Conservation (phyloP, 2,329 filamentous ascomycete genomes). For the Ophiocordyceps camponoti-rufipedis region DNA sequence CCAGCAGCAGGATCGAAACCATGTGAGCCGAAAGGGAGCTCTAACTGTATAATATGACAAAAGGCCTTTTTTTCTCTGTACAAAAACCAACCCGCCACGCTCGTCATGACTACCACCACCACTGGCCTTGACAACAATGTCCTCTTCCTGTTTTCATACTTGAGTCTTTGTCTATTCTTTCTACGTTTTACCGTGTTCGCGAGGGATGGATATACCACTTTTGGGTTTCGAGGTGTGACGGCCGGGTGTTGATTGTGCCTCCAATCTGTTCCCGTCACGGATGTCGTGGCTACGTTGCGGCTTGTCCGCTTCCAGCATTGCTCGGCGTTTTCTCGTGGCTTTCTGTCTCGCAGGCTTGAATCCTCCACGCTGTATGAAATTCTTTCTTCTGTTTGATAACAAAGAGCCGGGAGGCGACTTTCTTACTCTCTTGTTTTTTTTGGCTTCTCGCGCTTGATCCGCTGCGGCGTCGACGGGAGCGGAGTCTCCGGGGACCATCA, state of each 20-base stretch:
- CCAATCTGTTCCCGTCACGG: neutral
- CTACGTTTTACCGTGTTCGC: neutral
- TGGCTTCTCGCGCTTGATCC: neutral
- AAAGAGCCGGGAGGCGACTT: neutral
- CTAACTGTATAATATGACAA: neutral
- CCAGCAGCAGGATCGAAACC: conserved; percentile 37
- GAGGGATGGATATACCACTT: conserved; percentile 11
- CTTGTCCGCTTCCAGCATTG: neutral
- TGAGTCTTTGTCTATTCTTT: neutral
- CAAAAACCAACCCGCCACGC: neutral
- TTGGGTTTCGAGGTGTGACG: conserved; percentile 7
- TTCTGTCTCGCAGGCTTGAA: too few relatives aligned
- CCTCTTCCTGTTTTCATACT: neutral
- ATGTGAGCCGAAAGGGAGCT: conserved; percentile 19
- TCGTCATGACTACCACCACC: neutral
- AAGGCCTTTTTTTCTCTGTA: neutral
- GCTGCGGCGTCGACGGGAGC: neutral
- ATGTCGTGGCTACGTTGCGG: neutral
- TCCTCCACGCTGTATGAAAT: neutral
- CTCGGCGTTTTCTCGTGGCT: neutral
- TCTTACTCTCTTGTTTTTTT: neutral
- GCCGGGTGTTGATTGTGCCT: neutral
- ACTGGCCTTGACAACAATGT: neutral
- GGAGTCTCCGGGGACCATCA: too few relatives aligned
- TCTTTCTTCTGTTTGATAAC: too few relatives aligned